These are phyloP conservation scores for Metarhizium rileyi DNA, from an alignment of 2,329 filamentous ascomycete species.

Conservation along the genomic window DNA sequence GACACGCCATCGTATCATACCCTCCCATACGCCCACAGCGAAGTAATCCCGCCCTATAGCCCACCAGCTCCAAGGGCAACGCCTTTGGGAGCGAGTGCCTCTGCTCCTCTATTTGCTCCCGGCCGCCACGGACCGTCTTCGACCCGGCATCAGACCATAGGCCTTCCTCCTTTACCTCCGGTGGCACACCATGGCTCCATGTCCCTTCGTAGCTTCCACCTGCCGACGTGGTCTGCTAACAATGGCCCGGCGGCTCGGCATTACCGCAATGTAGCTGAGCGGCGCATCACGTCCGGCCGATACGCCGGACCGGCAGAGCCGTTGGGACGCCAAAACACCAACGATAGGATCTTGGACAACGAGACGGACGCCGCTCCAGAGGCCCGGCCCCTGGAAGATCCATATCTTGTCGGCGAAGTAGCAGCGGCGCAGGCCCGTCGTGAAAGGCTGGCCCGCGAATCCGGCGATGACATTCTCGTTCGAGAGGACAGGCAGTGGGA, in stretches of 20 bases:
- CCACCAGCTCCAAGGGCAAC: constrained; percentile 17
- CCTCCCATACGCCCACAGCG: constrained; percentile 35
- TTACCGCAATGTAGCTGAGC: constrained; percentile 54
- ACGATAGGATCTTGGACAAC: not conserved
- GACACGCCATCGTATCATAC: constrained; percentile 57
- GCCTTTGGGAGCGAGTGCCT: constrained; percentile 2
- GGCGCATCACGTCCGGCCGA: constrained; percentile 42
- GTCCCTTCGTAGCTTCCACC: constrained; percentile 43
- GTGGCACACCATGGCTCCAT: constrained; percentile 27
- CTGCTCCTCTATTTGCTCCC: constrained; percentile 4
- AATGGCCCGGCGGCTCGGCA: constrained; percentile 45
- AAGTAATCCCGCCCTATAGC: constrained; percentile 39
- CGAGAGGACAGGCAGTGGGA: constrained; percentile 52
- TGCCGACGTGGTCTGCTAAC: constrained; percentile 48
- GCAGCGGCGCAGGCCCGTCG: constrained; percentile 47
- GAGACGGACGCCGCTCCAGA: not conserved
- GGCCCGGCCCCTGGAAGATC: constrained; percentile 52
- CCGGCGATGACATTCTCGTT: constrained; percentile 42
- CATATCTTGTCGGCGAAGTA: constrained; percentile 56
- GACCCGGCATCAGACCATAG: constrained; percentile 26
- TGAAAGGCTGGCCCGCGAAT: constrained; percentile 48
- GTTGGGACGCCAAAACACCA: constrained; percentile 10
- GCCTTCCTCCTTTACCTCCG: constrained; percentile 42
- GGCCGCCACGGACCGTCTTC: constrained; percentile 15
- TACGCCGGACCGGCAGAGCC: constrained; percentile 20